phyloP scores from a whole-genome alignment of 1,139 yeast genomes.

The Saccharomyces hybrid region DNA sequence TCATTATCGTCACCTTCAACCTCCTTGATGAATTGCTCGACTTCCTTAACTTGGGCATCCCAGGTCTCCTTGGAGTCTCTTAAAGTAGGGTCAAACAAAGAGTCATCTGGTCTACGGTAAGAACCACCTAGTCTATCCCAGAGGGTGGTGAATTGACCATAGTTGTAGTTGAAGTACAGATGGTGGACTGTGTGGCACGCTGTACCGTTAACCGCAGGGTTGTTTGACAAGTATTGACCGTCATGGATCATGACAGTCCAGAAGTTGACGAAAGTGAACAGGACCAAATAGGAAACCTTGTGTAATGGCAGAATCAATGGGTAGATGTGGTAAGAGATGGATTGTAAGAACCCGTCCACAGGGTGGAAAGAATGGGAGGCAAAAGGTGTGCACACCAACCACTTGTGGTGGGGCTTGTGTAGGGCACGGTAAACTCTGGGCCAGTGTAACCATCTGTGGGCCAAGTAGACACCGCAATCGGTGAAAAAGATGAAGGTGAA shows the following conservation, averaged over 20 bases:
- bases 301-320: conserved; percentile 90
- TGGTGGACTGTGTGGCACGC: conserved; percentile 98
- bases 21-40: conserved; percentile 71
- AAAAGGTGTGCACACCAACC: conserved; percentile 97
- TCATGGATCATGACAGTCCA: conserved; percentile 99
- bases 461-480: conserved; percentile 82
- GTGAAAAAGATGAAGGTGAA: conserved; percentile 83
- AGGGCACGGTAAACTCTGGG: conserved; percentile 74
- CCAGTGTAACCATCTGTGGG: conserved; percentile 90
- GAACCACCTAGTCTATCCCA: conserved; percentile 97
- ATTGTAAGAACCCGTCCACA: conserved; percentile 88
- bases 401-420: conserved; percentile 98
- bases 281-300: conserved; percentile 68
- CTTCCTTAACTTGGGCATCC: conserved; percentile 63
- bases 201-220: conserved; percentile 91
- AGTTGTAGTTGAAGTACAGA: conserved; percentile 90
- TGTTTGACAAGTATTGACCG: conserved; percentile 89
- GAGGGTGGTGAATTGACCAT: conserved; percentile 94
- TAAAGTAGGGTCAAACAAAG: conserved; percentile 61
- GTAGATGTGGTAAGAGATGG: conserved; percentile 84
- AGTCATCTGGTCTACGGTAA: conserved; percentile 85
- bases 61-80: conserved; percentile 56
- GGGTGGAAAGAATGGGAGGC: conserved; percentile 99
- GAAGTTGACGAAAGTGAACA: conserved; percentile 86
- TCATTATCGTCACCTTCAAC: conserved; percentile 67